Evolutionary conservation across 768 basidiomycete species (phyloP).

Genomic region (Mycena galericulata): DNA sequence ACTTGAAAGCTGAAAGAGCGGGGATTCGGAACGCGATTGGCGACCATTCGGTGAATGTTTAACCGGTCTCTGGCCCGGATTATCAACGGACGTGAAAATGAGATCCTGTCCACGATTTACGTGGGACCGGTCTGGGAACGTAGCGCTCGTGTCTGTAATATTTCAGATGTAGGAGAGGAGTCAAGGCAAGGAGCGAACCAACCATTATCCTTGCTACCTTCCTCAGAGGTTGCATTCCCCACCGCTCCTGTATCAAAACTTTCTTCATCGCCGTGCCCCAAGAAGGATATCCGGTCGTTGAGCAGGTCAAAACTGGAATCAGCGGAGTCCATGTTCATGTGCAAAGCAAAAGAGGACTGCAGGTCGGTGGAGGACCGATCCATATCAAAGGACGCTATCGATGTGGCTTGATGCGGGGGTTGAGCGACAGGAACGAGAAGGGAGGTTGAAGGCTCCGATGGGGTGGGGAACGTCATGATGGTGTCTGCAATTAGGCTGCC

Average conservation of each 20-base stretch:
- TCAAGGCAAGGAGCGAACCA: background rate
- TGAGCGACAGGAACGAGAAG: slow-evolving; percentile 42
- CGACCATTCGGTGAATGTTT: background rate
- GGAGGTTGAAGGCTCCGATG: slow-evolving; percentile 29
- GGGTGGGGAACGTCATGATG: slow-evolving; percentile 32
- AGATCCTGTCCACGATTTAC: background rate
- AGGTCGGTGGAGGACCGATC: slow-evolving; percentile 60
- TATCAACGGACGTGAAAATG: background rate
- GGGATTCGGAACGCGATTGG: background rate
- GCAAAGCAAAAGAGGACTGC: slow-evolving; percentile 60
- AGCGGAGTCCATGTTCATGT: slow-evolving; percentile 56
- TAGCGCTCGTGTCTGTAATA: background rate
- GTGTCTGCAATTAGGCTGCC: slow-evolving; percentile 38
- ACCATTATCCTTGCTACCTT: slow-evolving; percentile 10
- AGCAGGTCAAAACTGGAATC: slow-evolving; percentile 65
- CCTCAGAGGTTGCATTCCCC: slow-evolving; percentile 10
- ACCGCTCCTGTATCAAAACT: slow-evolving; percentile 49
- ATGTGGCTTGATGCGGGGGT: slow-evolving; percentile 22
- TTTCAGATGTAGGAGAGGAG: background rate
- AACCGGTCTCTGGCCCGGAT: background rate
- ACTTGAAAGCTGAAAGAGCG: background rate
- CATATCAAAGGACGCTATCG: slow-evolving; percentile 33
- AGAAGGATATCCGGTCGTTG: slow-evolving; percentile 64
- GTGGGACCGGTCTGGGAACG: background rate
- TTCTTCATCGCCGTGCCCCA: slow-evolving; percentile 53